Evolutionary conservation across 257 asterid species (phyloP), one percentile per base, ranked within the genome.

Genomic region (Solanum rostratum): DNA sequence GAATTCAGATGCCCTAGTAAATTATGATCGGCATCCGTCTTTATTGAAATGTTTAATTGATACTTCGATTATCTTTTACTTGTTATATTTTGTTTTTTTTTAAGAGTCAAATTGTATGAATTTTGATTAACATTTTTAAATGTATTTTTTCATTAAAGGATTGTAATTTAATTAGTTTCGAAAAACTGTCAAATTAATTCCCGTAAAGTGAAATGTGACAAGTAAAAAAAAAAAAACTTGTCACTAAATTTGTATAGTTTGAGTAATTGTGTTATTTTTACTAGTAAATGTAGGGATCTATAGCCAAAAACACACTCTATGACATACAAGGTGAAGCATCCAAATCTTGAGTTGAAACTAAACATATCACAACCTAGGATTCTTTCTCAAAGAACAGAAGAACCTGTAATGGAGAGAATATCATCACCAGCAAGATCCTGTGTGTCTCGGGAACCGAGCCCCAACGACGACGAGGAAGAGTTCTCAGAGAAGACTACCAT

Each of bases 361-460:
- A 88, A 87, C 83, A 69, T 89, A 80, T 87, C 93, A 63, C 88
- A 93, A 10, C 84, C 89, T 15, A 81, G 88, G 80, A 80, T 85
- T 49, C 84, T 62, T 50, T 46, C 84, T 19, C 89, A 24, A 27
- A 62, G 39, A 62, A 18, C 39, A 62, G 4, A 27, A 62, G 4
- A 27, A 62, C 39, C 37, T 27, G 60, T 57, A 15, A 65, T 82
- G 7, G 90, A 88, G 52, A 55, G 65, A 46, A 8, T 55, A 55
- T 92, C 76, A 16, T 68, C 94, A 10, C 90, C 94, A 5, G 50
- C 88, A 53, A 89, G 90, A 80, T 92, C 95, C 1, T 92, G 94
- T 1, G 87, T 89, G 52, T 90, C 94, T 0, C 49, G 87, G 15
- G 93, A 90, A 45, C 65, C 45, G 78, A 88, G 91, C 87, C 90